Base-by-base conservation (phyloP, 257 asterid species). In the Capsicum chinense region DNA sequence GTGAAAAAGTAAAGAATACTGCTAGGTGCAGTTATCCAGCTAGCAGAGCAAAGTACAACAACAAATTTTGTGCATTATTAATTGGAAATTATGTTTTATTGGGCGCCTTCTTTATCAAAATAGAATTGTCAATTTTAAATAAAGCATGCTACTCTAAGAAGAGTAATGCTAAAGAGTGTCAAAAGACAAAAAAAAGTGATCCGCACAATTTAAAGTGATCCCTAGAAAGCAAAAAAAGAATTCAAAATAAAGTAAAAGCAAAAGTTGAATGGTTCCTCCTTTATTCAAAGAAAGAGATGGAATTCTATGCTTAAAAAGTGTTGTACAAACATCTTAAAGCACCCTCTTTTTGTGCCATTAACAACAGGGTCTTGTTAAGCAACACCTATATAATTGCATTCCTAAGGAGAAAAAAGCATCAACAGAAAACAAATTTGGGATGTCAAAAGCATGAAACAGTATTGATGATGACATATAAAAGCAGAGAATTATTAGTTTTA, bases 301-400 rank as follows among this genome's bases (percentile, higher is more conserved):
- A 84, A 90, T 84, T 85, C 87, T 83, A 91, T 86, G 95, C 90
- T 39, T 56, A 84, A 84, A 90, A 88, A 90, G 89, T 71, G 83
- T 84, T 52, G 52, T 76, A 83, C 81, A 79, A 83, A 47, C 59
- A 73, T 48, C 68, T 64, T 73, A 73, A 58, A 81, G 14, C n/a
- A 84, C 63, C 58, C 33, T 78, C 44, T 7, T 78, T 71, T 44
- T 59, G 63, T 81, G 69, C 37, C 42, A 63, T 37, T 74, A n/a
- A 19, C 80, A 84, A 78, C 17, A 48, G 50, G 56, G 47, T 71
- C 79, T 56, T 79, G 67, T 47, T 39, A 68, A 37, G 59, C 39
- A 85, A 87, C 8, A 79, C 64, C 83, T 80, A 73, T 73, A 82
- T 73, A 82, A 60, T 35, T 68, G 60, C 84, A 60, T 33, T 39